phyloP scores from a whole-genome alignment of 768 basidiomycete genomes.

The Baorangia bicolor region DNA sequence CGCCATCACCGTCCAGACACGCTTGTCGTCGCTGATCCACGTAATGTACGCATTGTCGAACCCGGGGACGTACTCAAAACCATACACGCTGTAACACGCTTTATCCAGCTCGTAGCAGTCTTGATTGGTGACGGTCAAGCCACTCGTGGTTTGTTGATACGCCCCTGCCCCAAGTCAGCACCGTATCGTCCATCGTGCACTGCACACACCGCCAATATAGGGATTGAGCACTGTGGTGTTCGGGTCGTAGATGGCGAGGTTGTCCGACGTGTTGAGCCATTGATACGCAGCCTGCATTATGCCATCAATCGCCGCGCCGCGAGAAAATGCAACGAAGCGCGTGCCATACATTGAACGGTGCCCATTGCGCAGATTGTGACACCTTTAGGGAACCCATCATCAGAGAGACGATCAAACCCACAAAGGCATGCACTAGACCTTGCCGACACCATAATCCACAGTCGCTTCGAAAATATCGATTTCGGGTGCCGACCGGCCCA shows the following conservation, averaged over 20 bases:
- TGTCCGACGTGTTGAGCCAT: conserved; percentile 38
- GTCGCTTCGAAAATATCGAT: conserved; percentile 60
- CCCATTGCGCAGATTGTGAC: conserved; percentile 54
- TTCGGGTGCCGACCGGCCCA: conserved; percentile 57
- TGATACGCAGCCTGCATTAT: conserved; percentile 41
- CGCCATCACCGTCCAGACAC: conserved; percentile 56
- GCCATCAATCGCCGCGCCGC: background rate
- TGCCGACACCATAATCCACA: conserved; percentile 30
- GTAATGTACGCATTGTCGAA: conserved; percentile 60
- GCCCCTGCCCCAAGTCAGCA: conserved; percentile 24
- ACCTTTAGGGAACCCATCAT: conserved; percentile 33
- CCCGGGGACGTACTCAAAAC: conserved; percentile 53
- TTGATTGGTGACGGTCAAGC: conserved; percentile 38
- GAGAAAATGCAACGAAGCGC: background rate
- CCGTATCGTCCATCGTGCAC: background rate
- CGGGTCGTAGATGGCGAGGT: conserved; percentile 37
- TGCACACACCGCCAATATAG: conserved; percentile 42
- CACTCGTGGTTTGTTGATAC: conserved; percentile 42
- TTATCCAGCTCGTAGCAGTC: conserved; percentile 43
- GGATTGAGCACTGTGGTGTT: conserved; percentile 39
- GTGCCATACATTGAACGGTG: conserved; percentile 33
- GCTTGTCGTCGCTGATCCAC: conserved; percentile 60
- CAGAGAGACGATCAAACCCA: conserved; percentile 5
- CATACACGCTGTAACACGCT: conserved; percentile 48
- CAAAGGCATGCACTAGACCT: conserved; percentile 28